Evolutionary conservation across 192 early-diverging fungal genomes (phyloP), one percentile per base, ranked within the genome.

Genomic region (Jimgerdemannia flammicorona): DNA sequence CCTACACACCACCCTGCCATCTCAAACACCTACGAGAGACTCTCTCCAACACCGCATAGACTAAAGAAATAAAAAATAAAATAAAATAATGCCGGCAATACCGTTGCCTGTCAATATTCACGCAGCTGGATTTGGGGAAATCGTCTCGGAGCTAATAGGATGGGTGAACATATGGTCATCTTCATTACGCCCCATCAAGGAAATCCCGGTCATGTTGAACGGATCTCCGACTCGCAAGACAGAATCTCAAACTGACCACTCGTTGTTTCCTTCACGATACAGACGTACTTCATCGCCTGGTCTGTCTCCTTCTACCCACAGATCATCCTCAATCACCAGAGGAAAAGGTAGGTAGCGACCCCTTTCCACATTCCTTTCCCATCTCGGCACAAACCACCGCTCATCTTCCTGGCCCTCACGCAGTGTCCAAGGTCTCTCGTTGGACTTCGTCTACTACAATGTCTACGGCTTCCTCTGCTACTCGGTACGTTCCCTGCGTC

Each of bases 381-480:
- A 29, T 29, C 29, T 29, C 29, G 29, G 29, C 29, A 40, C 4
- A 11, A 64, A 59, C 49, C 20, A 3, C 8, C 18, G 66, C 59
- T 18, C 43, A 19, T 0, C 14, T 8, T 4, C 44, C 39, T 67
- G 29, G 17, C 1, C 14, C 67, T 66, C 63, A 0, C 17, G 10
- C 3, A 87, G 90, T 75, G 93, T 96, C 6, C 85, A 91, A 59
- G 96, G 96, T 0, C 83, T 98, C 42, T 98, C 96, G 3, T 85
- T 96, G 40, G 96, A 98, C 80, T 98, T 95, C 87, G 77, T 97
- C 3, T 87, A 90, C 70, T 91, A 95, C 77, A 98, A 98, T 76
- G 83, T 94, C 18, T 84, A 90, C 66, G 97, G 97, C 10, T 98
- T 98, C 69, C 66, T 90, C 0, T 95, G 90, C 78, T 98, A 98